Percentiles rank a stretch among this genome's conserved stretches.
These are phyloP conservation scores for Calonectria leucothoes DNA, from an alignment of 2,329 filamentous ascomycete genomes.

Conservation along the genomic window DNA sequence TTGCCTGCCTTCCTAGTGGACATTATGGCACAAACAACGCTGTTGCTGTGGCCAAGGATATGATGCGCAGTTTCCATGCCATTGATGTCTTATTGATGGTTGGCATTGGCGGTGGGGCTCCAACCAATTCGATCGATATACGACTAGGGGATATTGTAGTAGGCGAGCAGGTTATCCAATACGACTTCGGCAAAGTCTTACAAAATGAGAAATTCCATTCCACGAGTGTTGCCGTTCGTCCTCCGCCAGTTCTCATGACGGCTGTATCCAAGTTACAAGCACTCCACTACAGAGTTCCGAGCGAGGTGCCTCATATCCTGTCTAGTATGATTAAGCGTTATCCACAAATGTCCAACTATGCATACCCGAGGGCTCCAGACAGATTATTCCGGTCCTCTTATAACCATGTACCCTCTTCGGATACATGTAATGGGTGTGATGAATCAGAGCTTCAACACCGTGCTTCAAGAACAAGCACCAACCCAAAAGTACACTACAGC, in stretches of 20 bases:
- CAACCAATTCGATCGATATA: not conserved
- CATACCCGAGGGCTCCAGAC: not conserved
- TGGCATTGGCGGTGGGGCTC: not conserved
- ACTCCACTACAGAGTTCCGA: not conserved
- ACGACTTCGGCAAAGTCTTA: not conserved
- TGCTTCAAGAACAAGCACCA: rapidly evolving
- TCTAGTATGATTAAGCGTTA: not conserved
- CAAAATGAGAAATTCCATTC: not conserved
- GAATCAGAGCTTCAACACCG: rapidly evolving
- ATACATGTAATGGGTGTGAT: not conserved
- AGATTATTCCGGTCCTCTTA: not conserved
- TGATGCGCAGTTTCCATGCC: not conserved
- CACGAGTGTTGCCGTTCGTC: not conserved
- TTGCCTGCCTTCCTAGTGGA: not conserved
- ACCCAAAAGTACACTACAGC: slow-evolving; percentile 1
- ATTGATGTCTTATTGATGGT: not conserved
- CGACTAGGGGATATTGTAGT: not conserved
- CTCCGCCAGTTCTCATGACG: not conserved
- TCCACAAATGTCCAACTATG: not conserved
- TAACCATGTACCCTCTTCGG: not conserved
- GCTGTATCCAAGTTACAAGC: not conserved
- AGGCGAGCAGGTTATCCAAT: not conserved
- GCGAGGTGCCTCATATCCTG: not conserved
- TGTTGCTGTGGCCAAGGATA: not conserved
- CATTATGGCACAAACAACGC: not conserved